phyloP scores from a whole-genome alignment of 345 rosid species.

The Euphorbia pulcherrima region DNA sequence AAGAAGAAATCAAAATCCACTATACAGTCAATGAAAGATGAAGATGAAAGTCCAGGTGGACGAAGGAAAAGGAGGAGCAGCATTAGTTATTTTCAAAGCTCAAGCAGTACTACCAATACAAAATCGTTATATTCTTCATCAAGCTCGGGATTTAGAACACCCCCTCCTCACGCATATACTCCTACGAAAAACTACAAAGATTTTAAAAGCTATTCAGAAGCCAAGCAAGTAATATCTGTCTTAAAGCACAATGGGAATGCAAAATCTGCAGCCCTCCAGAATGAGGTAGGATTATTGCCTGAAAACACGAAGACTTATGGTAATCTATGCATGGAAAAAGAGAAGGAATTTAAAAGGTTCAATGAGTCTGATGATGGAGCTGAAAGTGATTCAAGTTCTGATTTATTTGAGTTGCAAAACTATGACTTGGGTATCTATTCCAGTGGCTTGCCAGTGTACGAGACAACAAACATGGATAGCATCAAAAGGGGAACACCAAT shows the following conservation, averaged over 20 bases:
- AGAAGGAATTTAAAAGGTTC: conserved; percentile 33
- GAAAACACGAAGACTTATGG: conserved; percentile 11
- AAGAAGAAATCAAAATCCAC: conserved; percentile 60
- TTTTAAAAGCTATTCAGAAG: conserved; percentile 47
- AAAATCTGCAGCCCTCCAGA: conserved; percentile 10
- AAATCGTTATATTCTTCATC: conserved; percentile 60
- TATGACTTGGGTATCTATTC: conserved; percentile 61
- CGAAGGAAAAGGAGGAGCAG: conserved; percentile 83
- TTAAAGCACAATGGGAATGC: conserved; percentile 23
- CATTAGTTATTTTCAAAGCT: conserved; percentile 76
- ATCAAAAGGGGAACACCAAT: conserved; percentile 66
- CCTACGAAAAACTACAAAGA: conserved; percentile 57
- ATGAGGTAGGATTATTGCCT: conserved; percentile 9
- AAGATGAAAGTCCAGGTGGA: conserved; percentile 61
- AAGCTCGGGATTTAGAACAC: conserved; percentile 70
- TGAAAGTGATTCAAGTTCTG: conserved; percentile 94
- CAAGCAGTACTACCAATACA: conserved; percentile 42
- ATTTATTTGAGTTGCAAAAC: conserved; percentile 82
- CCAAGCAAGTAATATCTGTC: conserved; percentile 38
- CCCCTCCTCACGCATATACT: conserved; percentile 59
- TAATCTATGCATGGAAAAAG: conserved; percentile 16
- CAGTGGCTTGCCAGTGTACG: conserved; percentile 80
- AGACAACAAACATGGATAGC: conserved; percentile 69
- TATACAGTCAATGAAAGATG: conserved; percentile 49
- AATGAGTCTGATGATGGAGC: conserved; percentile 52